Percentiles rank a stretch among this genome's conserved stretches.
Conservation (phyloP, 495 filamentous ascomycete genomes). For the Hyphodiscus hymeniophilus region DNA sequence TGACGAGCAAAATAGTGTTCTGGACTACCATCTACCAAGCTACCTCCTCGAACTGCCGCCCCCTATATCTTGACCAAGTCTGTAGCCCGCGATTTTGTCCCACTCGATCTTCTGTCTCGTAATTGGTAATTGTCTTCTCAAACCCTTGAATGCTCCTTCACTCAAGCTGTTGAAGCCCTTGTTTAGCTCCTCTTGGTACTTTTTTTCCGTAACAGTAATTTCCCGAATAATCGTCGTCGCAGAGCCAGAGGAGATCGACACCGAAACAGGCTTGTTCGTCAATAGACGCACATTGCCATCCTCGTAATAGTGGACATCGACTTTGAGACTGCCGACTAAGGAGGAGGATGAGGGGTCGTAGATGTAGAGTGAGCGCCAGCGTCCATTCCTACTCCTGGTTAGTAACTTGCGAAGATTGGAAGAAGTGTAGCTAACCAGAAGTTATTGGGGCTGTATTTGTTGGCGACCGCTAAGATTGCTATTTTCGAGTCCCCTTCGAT, state of each 20-base stretch:
- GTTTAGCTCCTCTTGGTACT: constrained; percentile 95
- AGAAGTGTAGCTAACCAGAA: constrained; percentile 58
- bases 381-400: constrained; percentile 69
- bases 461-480: constrained; percentile 78
- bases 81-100: constrained; percentile 97
- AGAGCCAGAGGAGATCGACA: constrained; percentile 48
- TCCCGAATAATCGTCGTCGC: constrained; percentile 62
- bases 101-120: constrained; percentile 99
- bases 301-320: constrained; percentile 99
- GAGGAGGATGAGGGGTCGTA: constrained; percentile 55
- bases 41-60: constrained; percentile 41
- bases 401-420: constrained; percentile 1
- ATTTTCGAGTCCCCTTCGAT: constrained; percentile 65
- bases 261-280: constrained; percentile 65
- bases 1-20: not conserved
- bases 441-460: constrained; percentile 96
- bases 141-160: constrained; percentile 89
- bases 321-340: constrained; percentile 61
- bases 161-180: constrained; percentile 77
- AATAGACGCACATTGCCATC: constrained; percentile 93
- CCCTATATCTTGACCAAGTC: constrained; percentile 69
- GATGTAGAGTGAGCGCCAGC: constrained; percentile 86
- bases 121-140: constrained; percentile 88
- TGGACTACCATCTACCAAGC: constrained; percentile 3
- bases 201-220: constrained; percentile 73